These are phyloP conservation scores for Boletales sp. DNA, from an alignment of 768 basidiomycete species.

Conservation along the genomic window DNA sequence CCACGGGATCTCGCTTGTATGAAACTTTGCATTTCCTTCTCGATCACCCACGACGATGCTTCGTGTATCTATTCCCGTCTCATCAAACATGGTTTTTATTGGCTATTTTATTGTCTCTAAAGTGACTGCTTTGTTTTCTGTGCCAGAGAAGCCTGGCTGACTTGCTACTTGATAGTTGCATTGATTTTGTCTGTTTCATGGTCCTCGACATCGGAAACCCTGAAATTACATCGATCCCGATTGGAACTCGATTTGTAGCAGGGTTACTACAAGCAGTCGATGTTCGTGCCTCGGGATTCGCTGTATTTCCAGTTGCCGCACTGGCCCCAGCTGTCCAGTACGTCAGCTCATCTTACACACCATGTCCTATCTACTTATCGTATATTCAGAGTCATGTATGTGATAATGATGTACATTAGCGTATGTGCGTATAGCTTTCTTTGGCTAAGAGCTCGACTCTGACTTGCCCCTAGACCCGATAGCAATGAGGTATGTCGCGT, in stretches of 20 bases:
- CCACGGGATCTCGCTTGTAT: slow-evolving; percentile 52
- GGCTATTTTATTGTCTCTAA: slow-evolving; percentile 61
- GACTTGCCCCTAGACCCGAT: slow-evolving; percentile 56
- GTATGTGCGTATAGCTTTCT: slow-evolving; percentile 52
- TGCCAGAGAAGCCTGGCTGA: not conserved
- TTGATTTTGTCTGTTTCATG: slow-evolving; percentile 90
- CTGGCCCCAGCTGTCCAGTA: slow-evolving; percentile 89
- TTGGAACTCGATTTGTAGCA: slow-evolving; percentile 64
- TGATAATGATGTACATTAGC: slow-evolving; percentile 92
- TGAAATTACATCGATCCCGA: slow-evolving; percentile 61
- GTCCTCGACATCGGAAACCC: slow-evolving; percentile 83
- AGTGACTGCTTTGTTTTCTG: slow-evolving; percentile 37
- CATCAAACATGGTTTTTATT: slow-evolving; percentile 93
- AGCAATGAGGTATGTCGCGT: slow-evolving; percentile 60
- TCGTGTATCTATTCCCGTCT: slow-evolving; percentile 85
- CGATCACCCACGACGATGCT: slow-evolving; percentile 92
- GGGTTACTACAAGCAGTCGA: slow-evolving; percentile 78
- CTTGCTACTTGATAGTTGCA: slow-evolving; percentile 41
- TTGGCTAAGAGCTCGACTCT: not conserved
- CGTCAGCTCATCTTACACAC: slow-evolving; percentile 22
- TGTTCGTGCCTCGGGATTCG: slow-evolving; percentile 87
- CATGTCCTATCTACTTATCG: not conserved
- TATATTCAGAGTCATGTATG: slow-evolving; percentile 65
- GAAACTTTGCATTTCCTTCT: slow-evolving; percentile 90
- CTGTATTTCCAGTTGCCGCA: slow-evolving; percentile 64